A percentile compares a stretch with the other conserved stretches of the same genome.
Evolutionary conservation across 2,329 filamentous ascomycete species (phyloP).

Genomic region (Madurella mycetomatis): DNA sequence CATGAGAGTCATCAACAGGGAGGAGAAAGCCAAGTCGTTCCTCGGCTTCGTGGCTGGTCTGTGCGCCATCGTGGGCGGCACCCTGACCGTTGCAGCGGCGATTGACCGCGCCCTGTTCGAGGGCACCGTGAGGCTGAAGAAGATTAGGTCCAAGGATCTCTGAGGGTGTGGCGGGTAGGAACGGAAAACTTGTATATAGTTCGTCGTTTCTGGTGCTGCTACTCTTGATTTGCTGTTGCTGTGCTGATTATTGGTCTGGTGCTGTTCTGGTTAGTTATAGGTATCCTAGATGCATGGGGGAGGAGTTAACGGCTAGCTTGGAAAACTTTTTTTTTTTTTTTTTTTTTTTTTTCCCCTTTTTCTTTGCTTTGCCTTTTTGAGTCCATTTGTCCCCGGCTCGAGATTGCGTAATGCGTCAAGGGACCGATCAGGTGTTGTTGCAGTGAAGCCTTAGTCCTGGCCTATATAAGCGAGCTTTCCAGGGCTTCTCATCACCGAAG

Average conservation of each 20-base stretch:
- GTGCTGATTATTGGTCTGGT: neutral
- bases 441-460: no score
- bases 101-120: conserved; percentile 90
- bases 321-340: neutral
- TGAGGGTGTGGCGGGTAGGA: conserved; percentile 6
- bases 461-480: no score
- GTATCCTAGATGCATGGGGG: conserved; percentile 14
- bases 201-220: conserved; percentile 13
- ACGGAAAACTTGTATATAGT: neutral
- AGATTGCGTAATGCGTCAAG: no score
- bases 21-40: conserved; percentile 84
- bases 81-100: conserved; percentile 89
- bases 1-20: conserved; percentile 99
- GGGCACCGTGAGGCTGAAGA: conserved; percentile 77
- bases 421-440: no score
- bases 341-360: neutral
- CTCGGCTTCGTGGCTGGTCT: conserved; percentile 89
- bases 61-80: conserved; percentile 91
- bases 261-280: conserved; percentile 10
- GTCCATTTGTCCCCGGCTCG: neutral
- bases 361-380: neutral
- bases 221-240: conserved; percentile 6
- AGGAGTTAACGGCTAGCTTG: conserved; percentile 9
- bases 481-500: no score
- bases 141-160: conserved; percentile 66